A percentile compares a stretch with the other conserved stretches of the same genome.
phyloP scores from a whole-genome alignment of 208 protist genomes.

The Wallacemonas collosoma region DNA sequence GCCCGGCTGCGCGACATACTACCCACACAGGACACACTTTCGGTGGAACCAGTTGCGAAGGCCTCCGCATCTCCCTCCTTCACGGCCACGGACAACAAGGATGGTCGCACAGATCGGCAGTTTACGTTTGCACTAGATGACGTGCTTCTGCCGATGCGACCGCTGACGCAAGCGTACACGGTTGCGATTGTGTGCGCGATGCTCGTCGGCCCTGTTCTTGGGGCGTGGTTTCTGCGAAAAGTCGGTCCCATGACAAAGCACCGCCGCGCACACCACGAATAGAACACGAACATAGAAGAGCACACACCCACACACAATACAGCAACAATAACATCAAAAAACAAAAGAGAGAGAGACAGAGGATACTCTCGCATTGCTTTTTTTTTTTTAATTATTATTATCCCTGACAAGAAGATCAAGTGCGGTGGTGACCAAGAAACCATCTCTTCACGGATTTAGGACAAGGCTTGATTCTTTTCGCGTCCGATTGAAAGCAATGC shows the following conservation, averaged over 20 bases:
- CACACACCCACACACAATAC: background rate
- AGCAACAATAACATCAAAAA: no score
- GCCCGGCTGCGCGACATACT: background rate
- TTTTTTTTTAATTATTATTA: no score
- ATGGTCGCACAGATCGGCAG: background rate
- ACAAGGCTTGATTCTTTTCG: no score
- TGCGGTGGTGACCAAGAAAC: no score
- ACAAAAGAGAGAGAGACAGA: no score
- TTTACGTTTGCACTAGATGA: constrained; percentile 6
- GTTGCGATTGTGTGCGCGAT: constrained; percentile 25
- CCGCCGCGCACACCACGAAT: background rate
- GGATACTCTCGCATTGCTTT: no score
- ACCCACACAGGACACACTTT: background rate
- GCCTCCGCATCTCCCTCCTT: no score
- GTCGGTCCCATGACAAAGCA: background rate
- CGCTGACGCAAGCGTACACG: constrained; percentile 26
- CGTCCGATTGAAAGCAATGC: no score
- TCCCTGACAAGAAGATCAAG: no score
- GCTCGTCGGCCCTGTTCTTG: constrained; percentile 23
- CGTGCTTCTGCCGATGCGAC: constrained; percentile 13
- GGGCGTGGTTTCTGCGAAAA: constrained; percentile 11
- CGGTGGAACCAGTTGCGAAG: no score
- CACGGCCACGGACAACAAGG: no score
- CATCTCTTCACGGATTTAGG: no score
- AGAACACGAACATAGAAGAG: background rate